Base-by-base conservation (phyloP, 495 filamentous ascomycete genomes). In the Trichoderma gamsii region DNA sequence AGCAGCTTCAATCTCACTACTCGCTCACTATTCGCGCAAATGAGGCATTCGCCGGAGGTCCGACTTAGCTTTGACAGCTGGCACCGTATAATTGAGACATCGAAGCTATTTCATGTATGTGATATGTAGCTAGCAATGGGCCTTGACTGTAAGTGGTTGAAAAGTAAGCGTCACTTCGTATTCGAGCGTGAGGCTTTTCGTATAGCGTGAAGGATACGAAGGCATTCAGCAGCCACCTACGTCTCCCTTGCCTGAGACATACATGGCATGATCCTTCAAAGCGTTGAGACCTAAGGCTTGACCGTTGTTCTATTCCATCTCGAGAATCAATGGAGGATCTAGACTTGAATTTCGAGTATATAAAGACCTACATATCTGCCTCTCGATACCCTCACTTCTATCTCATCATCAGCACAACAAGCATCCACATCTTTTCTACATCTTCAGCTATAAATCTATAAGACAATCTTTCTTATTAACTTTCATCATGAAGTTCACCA, bases 31-130 rank as follows among this genome's bases (percentile, higher is more conserved):
- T 4, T 21, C 51, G n/a, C 21, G 18, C 4, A 21, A 21, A 21
- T 25, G 1, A 23, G n/a, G 4, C 4, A 21, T 56, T 56, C 18
- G 51, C 51, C n/a, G 51, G 21, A 23, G 51, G 51, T 11, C n/a
- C 51, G 51, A n/a, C 4, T n/a, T 56, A 7, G 51, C n/a, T n/a
- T 25, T 56, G 51, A 21, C 51, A 56, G n/a, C 18, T 56, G 51
- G 51, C 51, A 56, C 51, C 21, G 51, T 23, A 16, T n/a, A 11
- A 25, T n/a, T 56, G n/a, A 56, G 21, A 56, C 51, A 56, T 16
- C 32, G 56, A 61, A 61, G 56, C 56, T 61, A 61, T 61, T 32
- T 32, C 25, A 27, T 61, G 56, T 61, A 61, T 25, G 56, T 61
- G 23, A 12, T 9, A 32, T 56, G 51, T 56, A 12, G 56, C 27